These are phyloP conservation scores for Vitellaria paradoxa DNA, from an alignment of 179 eudicot species.

Conservation along the genomic window DNA sequence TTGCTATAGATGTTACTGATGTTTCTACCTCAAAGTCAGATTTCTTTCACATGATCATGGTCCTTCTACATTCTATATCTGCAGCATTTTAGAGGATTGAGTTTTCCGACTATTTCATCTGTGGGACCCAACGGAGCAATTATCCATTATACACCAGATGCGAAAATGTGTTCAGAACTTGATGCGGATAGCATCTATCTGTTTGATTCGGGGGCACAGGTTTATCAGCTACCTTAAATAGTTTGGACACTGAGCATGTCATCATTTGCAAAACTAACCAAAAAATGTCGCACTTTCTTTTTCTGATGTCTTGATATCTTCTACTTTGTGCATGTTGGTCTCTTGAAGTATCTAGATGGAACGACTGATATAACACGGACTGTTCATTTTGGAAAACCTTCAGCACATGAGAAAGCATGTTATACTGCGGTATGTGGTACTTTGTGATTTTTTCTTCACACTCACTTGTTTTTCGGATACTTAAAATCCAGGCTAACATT, in stretches of 20 bases:
- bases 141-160: slow-evolving; percentile 75
- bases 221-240: slow-evolving; percentile 21
- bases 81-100: slow-evolving; percentile 91
- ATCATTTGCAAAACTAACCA: not conserved
- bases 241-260: not conserved
- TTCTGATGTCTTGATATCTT: slow-evolving; percentile 12
- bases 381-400: slow-evolving; percentile 90
- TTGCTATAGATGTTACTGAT: not conserved
- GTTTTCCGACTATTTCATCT: slow-evolving; percentile 97
- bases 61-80: slow-evolving; percentile 2
- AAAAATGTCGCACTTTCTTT: not conserved
- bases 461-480: not conserved
- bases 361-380: slow-evolving; percentile 98
- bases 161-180: slow-evolving; percentile 78
- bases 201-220: slow-evolving; percentile 98
- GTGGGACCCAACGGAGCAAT: slow-evolving; percentile 97
- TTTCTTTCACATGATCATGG: slow-evolving; percentile 13
- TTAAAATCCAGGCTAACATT: slow-evolving; percentile 1
- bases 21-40: not conserved
- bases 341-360: slow-evolving; percentile 84
- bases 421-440: slow-evolving; percentile 75
- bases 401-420: slow-evolving; percentile 90
- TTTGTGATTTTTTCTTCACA: not conserved
- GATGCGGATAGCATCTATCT: slow-evolving; percentile 83
- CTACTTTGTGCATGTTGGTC: slow-evolving; percentile 14